Evolutionary conservation across 2,329 filamentous ascomycete species (phyloP).

Genomic region (Meredithiella fracta): DNA sequence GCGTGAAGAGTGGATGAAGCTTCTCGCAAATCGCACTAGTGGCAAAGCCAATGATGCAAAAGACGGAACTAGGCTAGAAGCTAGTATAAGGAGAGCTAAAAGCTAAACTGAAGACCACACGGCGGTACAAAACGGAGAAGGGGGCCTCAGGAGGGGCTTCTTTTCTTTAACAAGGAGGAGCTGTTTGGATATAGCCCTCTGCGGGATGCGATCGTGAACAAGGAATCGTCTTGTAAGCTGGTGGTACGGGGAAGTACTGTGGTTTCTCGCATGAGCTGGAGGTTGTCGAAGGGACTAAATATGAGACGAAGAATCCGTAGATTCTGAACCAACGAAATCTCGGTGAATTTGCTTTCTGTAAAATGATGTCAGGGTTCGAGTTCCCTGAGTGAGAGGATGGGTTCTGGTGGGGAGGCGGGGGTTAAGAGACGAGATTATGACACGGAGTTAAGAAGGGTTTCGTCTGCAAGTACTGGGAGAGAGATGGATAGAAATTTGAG

Average conservation of each 20-base stretch:
- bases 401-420: neutral
- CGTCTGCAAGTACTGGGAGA: too few relatives aligned
- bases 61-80: conserved; percentile 1
- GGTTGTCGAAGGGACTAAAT: neutral
- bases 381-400: neutral
- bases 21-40: neutral
- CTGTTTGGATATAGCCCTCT: conserved; percentile 4
- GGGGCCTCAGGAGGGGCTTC: conserved; percentile 1
- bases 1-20: neutral
- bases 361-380: neutral
- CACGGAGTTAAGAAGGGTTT: too few relatives aligned
- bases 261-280: neutral
- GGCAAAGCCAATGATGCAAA: neutral
- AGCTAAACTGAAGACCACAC: conserved; percentile 4
- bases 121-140: conserved; percentile 4
- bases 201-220: conserved; percentile 8
- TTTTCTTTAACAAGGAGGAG: conserved; percentile 11
- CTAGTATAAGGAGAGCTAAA: neutral
- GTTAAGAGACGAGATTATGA: neutral
- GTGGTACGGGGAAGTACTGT: neutral
- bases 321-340: neutral
- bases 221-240: conserved; percentile 8
- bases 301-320: neutral
- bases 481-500: too few relatives aligned
- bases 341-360: neutral